Conservation (phyloP, 305 asterid genomes). For the Solanum chacoense region DNA sequence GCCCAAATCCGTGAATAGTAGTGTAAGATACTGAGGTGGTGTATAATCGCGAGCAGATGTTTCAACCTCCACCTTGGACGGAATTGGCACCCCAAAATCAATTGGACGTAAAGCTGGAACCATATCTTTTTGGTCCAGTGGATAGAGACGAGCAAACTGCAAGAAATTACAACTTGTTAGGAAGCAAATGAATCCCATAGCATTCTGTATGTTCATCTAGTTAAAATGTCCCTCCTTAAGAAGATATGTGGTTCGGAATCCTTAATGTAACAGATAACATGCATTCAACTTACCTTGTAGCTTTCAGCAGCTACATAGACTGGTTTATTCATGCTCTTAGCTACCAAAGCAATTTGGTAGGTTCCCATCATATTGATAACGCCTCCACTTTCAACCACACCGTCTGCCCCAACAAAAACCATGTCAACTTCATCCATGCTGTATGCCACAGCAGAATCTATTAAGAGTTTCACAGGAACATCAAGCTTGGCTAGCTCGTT, state of each 20-base stretch:
- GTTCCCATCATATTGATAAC: constrained; percentile 96
- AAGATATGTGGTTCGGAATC: neutral
- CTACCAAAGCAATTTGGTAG: constrained; percentile 83
- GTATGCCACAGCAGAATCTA: constrained; percentile 92
- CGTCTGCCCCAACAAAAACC: constrained; percentile 94
- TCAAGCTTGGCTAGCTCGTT: constrained; percentile 85
- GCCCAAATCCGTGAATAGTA: constrained; percentile 82
- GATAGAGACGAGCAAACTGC: constrained; percentile 90
- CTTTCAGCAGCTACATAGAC: constrained; percentile 93
- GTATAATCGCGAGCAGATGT: constrained; percentile 88
- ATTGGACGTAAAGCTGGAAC: constrained; percentile 75
- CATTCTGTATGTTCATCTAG: neutral
- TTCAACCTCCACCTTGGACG: constrained; percentile 85
- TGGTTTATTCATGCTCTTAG: constrained; percentile 92
- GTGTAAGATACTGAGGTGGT: constrained; percentile 71
- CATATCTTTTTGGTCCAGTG: constrained; percentile 85
- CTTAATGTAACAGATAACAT: neutral
- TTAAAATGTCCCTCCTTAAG: neutral
- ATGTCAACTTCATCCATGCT: constrained; percentile 92
- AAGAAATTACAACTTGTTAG: constrained; percentile 5
- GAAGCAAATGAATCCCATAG: neutral
- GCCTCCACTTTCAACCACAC: constrained; percentile 91
- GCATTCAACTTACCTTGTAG: constrained; percentile 27
- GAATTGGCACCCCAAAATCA: constrained; percentile 89
- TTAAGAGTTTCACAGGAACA: constrained; percentile 77